Percentiles rank a stretch among this genome's conserved stretches.
Conservation (phyloP, 768 basidiomycete species). For the Tulasnella sp. region DNA sequence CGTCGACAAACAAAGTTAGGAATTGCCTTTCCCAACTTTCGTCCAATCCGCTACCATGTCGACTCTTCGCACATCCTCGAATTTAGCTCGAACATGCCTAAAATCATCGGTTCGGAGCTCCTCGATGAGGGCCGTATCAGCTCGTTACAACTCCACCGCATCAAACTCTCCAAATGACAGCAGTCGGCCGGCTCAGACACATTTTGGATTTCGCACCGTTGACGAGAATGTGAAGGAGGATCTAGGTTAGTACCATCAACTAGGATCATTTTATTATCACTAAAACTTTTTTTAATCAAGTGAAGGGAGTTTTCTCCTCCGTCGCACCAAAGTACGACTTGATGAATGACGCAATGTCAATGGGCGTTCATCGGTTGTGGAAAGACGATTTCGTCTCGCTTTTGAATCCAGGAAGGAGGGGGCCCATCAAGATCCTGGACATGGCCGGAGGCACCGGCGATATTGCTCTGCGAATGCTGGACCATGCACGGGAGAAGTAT, state of each 20-base stretch:
- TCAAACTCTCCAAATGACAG: not conserved
- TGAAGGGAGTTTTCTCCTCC: constrained; percentile 89
- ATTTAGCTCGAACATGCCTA: not conserved
- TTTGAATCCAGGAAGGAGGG: constrained; percentile 63
- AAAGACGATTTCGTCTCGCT: constrained; percentile 81
- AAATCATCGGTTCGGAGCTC: not conserved
- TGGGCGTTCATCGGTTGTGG: constrained; percentile 95
- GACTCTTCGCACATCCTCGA: not conserved
- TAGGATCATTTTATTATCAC: not conserved
- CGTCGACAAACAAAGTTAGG: not conserved
- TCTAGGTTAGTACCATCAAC: constrained; percentile 36
- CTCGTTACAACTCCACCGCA: not conserved
- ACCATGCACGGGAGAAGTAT: constrained; percentile 80
- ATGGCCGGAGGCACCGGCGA: constrained; percentile 98
- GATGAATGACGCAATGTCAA: constrained; percentile 98
- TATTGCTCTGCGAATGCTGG: constrained; percentile 88
- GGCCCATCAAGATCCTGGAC: constrained; percentile 61
- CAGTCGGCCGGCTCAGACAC: constrained; percentile 36
- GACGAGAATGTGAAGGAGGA: constrained; percentile 81
- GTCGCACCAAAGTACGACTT: constrained; percentile 93
- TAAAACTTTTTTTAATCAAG: constrained; percentile 31
- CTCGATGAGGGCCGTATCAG: not conserved
- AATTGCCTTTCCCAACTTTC: not conserved
- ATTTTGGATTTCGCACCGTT: constrained; percentile 90
- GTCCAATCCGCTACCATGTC: not conserved